These are phyloP conservation scores for Pseudopyricularia javanii DNA, from an alignment of 2,329 filamentous ascomycete genomes.

Conservation along the genomic window DNA sequence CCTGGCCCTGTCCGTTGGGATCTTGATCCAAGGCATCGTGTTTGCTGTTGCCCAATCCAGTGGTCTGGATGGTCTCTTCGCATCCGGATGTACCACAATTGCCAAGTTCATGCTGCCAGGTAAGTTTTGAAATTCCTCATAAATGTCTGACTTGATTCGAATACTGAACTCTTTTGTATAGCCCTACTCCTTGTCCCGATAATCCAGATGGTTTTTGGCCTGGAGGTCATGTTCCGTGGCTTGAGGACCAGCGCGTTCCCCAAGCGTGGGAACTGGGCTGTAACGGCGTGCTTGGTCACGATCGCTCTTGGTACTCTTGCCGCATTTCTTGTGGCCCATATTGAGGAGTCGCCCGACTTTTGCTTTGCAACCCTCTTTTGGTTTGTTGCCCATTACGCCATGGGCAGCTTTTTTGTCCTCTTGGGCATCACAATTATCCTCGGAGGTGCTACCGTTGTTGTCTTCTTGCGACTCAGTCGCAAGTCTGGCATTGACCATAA, in stretches of 20 bases:
- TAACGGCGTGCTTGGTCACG: conserved; percentile 40
- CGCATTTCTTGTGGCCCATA: conserved; percentile 46
- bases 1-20: conserved; percentile 42
- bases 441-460: conserved; percentile 33
- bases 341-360: conserved; percentile 40
- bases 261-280: conserved; percentile 45
- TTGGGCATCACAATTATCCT: conserved; percentile 36
- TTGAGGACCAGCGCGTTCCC: conserved; percentile 43
- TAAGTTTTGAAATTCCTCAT: conserved; percentile 17
- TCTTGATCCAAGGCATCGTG: conserved; percentile 43
- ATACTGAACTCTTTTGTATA: not conserved
- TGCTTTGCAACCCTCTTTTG: conserved; percentile 59
- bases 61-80: conserved; percentile 38
- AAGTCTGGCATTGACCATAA: conserved; percentile 40
- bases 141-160: not conserved
- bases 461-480: conserved; percentile 45
- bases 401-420: conserved; percentile 42
- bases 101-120: conserved; percentile 49
- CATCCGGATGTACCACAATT: conserved; percentile 36
- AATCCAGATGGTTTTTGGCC: conserved; percentile 51
- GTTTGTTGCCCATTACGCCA: conserved; percentile 51
- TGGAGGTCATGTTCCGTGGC: conserved; percentile 47
- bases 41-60: conserved; percentile 45
- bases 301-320: conserved; percentile 37
- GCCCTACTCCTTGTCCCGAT: conserved; percentile 47